Base-by-base conservation (phyloP, 305 asterid genomes). In the Caryopteris hybrid region DNA sequence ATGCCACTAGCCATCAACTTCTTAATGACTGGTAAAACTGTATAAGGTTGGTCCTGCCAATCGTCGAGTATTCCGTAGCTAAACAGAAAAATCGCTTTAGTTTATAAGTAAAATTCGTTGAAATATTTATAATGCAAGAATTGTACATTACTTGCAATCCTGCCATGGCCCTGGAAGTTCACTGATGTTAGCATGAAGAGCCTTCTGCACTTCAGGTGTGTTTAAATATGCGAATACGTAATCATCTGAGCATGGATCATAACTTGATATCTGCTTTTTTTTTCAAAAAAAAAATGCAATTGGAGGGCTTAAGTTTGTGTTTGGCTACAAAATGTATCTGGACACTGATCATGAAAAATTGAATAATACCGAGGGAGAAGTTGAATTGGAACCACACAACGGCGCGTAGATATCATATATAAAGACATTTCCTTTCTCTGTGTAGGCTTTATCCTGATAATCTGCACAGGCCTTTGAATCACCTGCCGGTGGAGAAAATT, bases 341-440 rank as follows among this genome's bases (percentile, higher is more conserved):
- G 16, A 8, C 36, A 31, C 2, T 17, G 4, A 54, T 20, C 10
- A 6, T 18, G 59, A 33, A 1, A 3, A 42, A 17, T 5, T 7
- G 41, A 31, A 9, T 11, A 36, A 48, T 65, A 74, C 76, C 72
- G 72, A 60, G 11, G 80, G 77, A 68, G 77, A 14, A n/a, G 51
- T 81, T 14, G 83, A 62, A n/a, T 80, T n/a, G 4, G 81, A 52
- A 22, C 48, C 45, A 48, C 95, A 87, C 16, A 73, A 27, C 2
- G 90, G 85, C 2, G 83, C 86, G 51, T 87, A 87, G 6, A 80
- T 81, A 58, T 78, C 64, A n/a, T 76, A 85, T 6, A 8, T 10
- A 47, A 22, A 61, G 13, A 83, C 46, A 3, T 68, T 25, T 8
- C 75, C 81, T 0, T 3, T 2, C 65, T 66, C 78, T 0, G 5